These are phyloP conservation scores for Elaeis oleifera DNA, from an alignment of 202 grass and related monocot species.

Conservation along the genomic window DNA sequence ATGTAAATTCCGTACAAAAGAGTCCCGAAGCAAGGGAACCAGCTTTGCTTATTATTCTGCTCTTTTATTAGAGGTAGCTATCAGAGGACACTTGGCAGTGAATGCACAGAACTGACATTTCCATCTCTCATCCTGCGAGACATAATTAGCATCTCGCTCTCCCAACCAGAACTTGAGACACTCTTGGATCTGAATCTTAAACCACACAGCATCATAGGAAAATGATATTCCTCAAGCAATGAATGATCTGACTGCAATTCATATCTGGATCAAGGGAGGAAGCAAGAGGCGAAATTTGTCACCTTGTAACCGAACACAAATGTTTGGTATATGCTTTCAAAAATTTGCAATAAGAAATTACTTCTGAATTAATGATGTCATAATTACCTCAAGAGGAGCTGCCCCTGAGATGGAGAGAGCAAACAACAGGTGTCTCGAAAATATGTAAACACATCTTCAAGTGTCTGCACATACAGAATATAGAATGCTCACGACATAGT, in stretches of 20 bases:
- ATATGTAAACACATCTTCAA: constrained; percentile 68
- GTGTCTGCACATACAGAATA: constrained; percentile 29
- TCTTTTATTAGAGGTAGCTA: constrained; percentile 15
- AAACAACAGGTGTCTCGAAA: constrained; percentile 54
- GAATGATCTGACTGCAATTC: constrained; percentile 72
- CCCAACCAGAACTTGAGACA: constrained; percentile 51
- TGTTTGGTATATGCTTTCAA: too few relatives aligned
- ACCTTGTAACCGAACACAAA: not conserved
- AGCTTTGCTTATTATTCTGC: constrained; percentile 6
- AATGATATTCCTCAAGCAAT: constrained; percentile 54
- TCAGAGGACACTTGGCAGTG: constrained; percentile 35
- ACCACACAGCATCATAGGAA: constrained; percentile 53
- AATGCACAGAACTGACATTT: constrained; percentile 74
- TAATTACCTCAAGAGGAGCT: constrained; percentile 67
- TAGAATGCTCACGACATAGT: too few relatives aligned
- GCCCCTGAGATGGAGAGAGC: constrained; percentile 42
- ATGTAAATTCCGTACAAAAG: not conserved
- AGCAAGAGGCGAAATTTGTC: constrained; percentile 3
- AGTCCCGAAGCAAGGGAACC: not conserved
- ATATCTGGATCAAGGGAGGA: constrained; percentile 48
- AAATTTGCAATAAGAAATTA: too few relatives aligned
- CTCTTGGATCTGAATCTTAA: constrained; percentile 48
- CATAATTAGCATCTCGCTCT: constrained; percentile 48
- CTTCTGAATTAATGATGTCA: not conserved
- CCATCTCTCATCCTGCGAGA: constrained; percentile 56